phyloP scores from a whole-genome alignment of 148 eudicot genomes.

The Diospyros kaki region DNA sequence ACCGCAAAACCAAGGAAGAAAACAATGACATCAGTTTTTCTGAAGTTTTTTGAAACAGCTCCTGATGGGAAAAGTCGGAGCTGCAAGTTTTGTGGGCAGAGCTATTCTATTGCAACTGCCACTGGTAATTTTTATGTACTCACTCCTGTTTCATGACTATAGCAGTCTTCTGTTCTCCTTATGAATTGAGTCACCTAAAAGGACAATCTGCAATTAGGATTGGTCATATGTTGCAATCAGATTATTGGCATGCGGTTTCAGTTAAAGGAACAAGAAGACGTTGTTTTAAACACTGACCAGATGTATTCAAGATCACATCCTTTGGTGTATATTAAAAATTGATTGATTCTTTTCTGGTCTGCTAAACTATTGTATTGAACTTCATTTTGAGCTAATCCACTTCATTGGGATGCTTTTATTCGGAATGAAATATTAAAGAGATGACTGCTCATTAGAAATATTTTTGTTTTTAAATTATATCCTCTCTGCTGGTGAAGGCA shows the following conservation, averaged over 20 bases:
- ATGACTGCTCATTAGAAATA: not conserved
- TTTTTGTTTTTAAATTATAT: not conserved
- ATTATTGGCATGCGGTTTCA: no score
- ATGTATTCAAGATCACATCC: not conserved
- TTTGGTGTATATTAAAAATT: not conserved
- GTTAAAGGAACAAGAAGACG: not conserved
- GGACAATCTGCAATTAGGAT: no score
- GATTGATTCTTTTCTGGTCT: not conserved
- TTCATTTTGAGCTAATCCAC: not conserved
- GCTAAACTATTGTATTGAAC: not conserved
- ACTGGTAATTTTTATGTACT: constrained; percentile 49
- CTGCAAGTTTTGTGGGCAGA: constrained; percentile 89
- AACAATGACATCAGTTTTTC: constrained; percentile 82
- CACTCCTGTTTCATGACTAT: not conserved
- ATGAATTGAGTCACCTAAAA: no score
- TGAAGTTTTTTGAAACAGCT: constrained; percentile 74
- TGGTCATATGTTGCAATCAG: no score
- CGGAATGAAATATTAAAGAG: not conserved
- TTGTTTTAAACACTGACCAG: not conserved
- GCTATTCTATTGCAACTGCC: constrained; percentile 88
- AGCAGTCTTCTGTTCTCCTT: not conserved
- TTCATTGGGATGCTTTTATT: not conserved
- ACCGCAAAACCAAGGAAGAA: constrained; percentile 69
- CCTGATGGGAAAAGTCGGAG: constrained; percentile 73
- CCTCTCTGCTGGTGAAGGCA: constrained; percentile 40